Evolutionary conservation across 1,284 basidiomycete genomes (phyloP), one percentile per base, ranked within the genome.

Genomic region (Trichosporon inkin): DNA sequence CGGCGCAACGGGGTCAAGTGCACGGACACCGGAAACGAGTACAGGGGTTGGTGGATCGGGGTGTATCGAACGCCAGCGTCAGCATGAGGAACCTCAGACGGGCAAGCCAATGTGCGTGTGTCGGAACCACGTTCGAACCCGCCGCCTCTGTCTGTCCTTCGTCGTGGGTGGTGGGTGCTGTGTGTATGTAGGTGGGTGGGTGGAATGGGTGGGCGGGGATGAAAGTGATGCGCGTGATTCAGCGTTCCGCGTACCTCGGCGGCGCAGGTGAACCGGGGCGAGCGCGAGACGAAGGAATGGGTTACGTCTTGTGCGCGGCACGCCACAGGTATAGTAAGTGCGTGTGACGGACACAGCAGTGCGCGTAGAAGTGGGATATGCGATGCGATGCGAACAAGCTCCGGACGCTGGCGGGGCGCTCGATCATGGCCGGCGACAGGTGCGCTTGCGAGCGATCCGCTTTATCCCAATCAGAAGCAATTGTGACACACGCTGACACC

Each of bases 21-120:
- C 44, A 49, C 44, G 24, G 44, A 49, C 44, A 49, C 44, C 44
- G 28, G 44, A 49, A 49, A 28, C 44, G 28, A 49, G 22, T 22
- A 49, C 28, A 32, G 14, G 44, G 44, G 44, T 47, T 49, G 44
- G 44, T 32, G 44, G 44, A 14, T 24, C 44, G 44, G 28, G 44
- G 28, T 49, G 6, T 22, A 49, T 49, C 44, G 28, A 49, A 24
- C 22, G 44, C 44, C 24, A 49, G 44, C 44, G 44, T 49, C 44
- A 49, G 44, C 44, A 49, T 49, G 13, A n/a, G 44, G 19, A 44
- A 32, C 44, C 22, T n/a, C 28, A 49, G 22, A 24, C 24, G 20
- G 22, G 14, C 22, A 24, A 8, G 19, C 22, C 41, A 38, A 20
- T n/a, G 41, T 49, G 44, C n/a, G 24, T 49, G 44, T 32, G 44